Evolutionary conservation across 371 early-diverging fungal genomes (phyloP), one percentile per base, ranked within the genome.

Genomic region (Capillidium rhysosporum): DNA sequence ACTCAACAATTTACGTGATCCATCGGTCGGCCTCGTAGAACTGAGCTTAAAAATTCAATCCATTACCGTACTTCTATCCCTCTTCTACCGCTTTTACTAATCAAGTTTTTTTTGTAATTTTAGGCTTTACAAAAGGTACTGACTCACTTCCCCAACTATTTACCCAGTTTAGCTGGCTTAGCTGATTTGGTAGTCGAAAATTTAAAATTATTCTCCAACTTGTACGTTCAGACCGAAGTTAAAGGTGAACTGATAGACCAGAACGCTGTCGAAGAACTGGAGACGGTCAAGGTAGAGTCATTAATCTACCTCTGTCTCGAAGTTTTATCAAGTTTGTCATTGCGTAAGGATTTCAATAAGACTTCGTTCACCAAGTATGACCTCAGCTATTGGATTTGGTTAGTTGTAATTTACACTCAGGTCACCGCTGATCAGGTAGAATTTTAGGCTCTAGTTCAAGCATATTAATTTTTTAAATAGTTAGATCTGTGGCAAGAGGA

Each of bases 401-500:
- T 24, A 12, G 4, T 18, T 20, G 8, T 46, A 7, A 47, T 1
- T 4, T 38, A 26, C 14, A 12, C 10, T 29, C 29, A 40, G 24
- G 20, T 23, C 26, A 29, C 30, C 28, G 8, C 25, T 23, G 30
- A 39, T 8, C 5, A 40, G 23, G 28, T 31, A 55, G 21, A 9
- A 16, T 21, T 18, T 34, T 18, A 5, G 18, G 26, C 25, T 12
- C 18, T 10, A 31, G 14, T 48, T 8, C 8, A 14, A 8, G 8
- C 7, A 24, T 20, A 16, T 2, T 21, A n/a, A 31, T 18, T 25
- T 10, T 23, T 12, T 25, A 31, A 28, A 7, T 57, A 82, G 61
- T 70, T 65, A 0, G 88, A 86, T 24, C 71, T 67, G 28, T 93
- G 94, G 94, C 65, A 65, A 8, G 61, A 67, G 23, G 91, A 93